Percentiles rank a stretch among this genome's conserved stretches.
Conservation (phyloP, 768 basidiomycete genomes). For the Calocybe gangraenosa region DNA sequence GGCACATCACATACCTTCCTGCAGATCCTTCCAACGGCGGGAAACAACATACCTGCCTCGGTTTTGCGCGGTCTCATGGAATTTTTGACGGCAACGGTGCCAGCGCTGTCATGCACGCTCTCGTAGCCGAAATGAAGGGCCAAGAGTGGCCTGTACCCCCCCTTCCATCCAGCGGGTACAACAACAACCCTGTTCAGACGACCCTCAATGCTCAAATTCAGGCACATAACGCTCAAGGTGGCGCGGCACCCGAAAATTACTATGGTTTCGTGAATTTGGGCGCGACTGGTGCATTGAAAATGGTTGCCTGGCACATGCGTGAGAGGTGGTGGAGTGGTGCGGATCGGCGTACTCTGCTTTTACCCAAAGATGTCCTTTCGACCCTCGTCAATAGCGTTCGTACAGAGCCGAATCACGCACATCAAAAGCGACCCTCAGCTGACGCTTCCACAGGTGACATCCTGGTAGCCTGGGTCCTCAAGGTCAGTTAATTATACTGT, state of each 20-base stretch:
- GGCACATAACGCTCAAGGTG: background rate
- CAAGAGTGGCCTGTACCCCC: slow-evolving; percentile 32
- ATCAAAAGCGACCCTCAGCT: slow-evolving; percentile 17
- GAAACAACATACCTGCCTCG: slow-evolving; percentile 32
- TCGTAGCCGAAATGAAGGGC: slow-evolving; percentile 35
- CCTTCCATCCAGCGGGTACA: slow-evolving; percentile 26
- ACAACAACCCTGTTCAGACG: slow-evolving; percentile 29
- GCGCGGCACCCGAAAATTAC: slow-evolving; percentile 6
- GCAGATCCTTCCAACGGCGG: slow-evolving; percentile 21
- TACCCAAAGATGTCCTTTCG: slow-evolving; percentile 26
- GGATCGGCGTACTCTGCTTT: slow-evolving; percentile 26
- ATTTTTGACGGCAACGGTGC: slow-evolving; percentile 39
- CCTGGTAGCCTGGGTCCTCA: slow-evolving; percentile 36
- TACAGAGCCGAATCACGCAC: slow-evolving; percentile 17
- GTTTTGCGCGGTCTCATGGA: slow-evolving; percentile 38
- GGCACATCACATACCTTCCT: slow-evolving; percentile 41
- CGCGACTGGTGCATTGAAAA: slow-evolving; percentile 23
- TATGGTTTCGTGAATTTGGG: slow-evolving; percentile 24
- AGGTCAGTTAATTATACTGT: slow-evolving; percentile 19
- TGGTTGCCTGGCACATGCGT: slow-evolving; percentile 30
- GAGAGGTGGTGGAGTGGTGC: slow-evolving; percentile 35
- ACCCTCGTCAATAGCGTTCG: slow-evolving; percentile 27
- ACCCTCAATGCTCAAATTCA: slow-evolving; percentile 19
- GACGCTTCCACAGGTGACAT: slow-evolving; percentile 31
- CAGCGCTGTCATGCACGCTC: slow-evolving; percentile 29